Evolutionary conservation across 441 rosid genomes (phyloP).

Genomic region (Dalechampia spathulata): DNA sequence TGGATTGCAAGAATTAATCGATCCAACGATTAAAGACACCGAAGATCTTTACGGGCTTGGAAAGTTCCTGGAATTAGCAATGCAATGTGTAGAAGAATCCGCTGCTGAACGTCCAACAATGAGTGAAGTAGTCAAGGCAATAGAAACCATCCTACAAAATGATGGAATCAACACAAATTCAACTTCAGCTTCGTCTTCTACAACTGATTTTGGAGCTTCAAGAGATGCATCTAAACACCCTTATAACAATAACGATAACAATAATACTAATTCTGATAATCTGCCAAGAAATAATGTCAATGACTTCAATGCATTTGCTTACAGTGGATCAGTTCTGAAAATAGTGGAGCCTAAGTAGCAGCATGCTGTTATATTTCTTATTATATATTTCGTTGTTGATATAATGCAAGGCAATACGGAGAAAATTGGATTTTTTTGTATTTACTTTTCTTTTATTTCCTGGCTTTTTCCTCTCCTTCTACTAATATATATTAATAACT

Average conservation of each 20-base stretch:
- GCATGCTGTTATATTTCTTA: no score
- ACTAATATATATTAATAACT: no score
- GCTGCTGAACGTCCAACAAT: conserved; percentile 82
- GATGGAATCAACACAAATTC: conserved; percentile 69
- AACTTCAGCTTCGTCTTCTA: conserved; percentile 76
- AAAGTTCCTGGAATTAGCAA: conserved; percentile 60
- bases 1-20: conserved; percentile 68
- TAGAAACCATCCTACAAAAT: conserved; percentile 68
- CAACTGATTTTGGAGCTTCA: conserved; percentile 59
- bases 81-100: conserved; percentile 84
- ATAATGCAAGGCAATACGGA: no score
- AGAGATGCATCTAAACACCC: conserved; percentile 44
- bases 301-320: conserved; percentile 42
- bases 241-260: conserved; percentile 31
- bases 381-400: no score
- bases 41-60: conserved; percentile 46
- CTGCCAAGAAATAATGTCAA: conserved; percentile 41
- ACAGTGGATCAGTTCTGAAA: conserved; percentile 50
- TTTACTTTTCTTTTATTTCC: no score
- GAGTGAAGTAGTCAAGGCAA: conserved; percentile 87
- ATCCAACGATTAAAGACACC: conserved; percentile 41
- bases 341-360: conserved; percentile 61
- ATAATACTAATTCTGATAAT: conserved; percentile 11
- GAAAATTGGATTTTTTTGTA: no score
- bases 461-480: no score